Percentiles rank a stretch among this genome's conserved stretches.
These are phyloP conservation scores for Butyriboletus appendiculatus DNA, from an alignment of 1,284 basidiomycete species.

Conservation along the genomic window DNA sequence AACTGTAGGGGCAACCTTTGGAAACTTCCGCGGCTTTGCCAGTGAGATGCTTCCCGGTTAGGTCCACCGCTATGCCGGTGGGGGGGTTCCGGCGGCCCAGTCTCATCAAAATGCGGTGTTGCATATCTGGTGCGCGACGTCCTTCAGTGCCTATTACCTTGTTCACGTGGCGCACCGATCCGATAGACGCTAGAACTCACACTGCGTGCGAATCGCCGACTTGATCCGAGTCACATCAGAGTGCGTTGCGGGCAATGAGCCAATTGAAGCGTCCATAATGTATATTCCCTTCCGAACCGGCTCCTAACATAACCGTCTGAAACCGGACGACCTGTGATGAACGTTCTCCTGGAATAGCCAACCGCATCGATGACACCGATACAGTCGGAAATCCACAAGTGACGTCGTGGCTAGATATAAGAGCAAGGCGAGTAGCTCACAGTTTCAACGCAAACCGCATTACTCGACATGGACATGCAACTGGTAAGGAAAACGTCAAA, in stretches of 20 bases:
- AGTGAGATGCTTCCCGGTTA: slow-evolving; percentile 3
- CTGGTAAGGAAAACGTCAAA: slow-evolving; percentile 4
- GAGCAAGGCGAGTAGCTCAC: background rate
- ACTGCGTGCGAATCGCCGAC: background rate
- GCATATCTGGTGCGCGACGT: background rate
- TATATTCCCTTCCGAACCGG: background rate
- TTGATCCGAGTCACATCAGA: background rate
- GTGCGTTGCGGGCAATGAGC: too few species aligned
- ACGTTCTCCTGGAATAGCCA: background rate
- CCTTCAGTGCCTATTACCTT: background rate
- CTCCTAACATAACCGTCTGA: background rate
- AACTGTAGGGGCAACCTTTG: background rate
- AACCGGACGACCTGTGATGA: background rate
- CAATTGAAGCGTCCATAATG: background rate
- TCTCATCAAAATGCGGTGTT: slow-evolving; percentile 13
- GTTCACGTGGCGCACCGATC: background rate
- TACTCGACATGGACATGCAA: slow-evolving; percentile 20
- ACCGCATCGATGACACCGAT: too few species aligned
- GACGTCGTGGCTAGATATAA: slow-evolving; percentile 14
- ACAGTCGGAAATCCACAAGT: background rate
- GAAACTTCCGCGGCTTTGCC: background rate
- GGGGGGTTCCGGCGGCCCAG: background rate
- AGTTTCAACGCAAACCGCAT: background rate
- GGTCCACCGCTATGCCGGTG: slow-evolving; percentile 12
- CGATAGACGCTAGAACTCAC: too few species aligned